phyloP scores from a whole-genome alignment of 345 rosid genomes.

The Sisymbrium irio region DNA sequence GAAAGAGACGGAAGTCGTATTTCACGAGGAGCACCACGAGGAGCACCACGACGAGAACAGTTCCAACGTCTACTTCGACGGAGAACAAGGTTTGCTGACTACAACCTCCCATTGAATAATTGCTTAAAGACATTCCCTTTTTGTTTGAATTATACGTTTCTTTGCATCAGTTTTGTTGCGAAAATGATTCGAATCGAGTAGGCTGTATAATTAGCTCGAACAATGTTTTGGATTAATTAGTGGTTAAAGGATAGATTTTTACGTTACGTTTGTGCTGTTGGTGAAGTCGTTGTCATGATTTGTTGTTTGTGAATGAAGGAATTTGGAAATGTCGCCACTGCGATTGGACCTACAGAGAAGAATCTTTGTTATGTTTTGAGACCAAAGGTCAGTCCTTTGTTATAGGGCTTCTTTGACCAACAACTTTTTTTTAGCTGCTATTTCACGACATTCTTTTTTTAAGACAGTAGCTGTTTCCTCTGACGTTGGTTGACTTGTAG shows the following conservation, averaged over 20 bases:
- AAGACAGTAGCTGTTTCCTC: neutral
- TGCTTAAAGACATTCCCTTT: neutral
- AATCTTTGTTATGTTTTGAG: conserved; percentile 35
- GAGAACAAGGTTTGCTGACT: conserved; percentile 16
- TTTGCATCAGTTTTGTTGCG: neutral
- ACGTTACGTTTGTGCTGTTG: neutral
- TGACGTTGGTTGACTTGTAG: neutral
- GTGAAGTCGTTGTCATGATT: conserved; percentile 28
- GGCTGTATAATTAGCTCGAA: neutral
- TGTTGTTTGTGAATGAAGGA: conserved; percentile 34
- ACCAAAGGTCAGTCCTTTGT: conserved; percentile 38
- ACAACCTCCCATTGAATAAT: too few species aligned
- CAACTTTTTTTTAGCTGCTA: neutral
- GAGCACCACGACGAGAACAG: neutral
- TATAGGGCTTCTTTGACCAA: conserved; percentile 12
- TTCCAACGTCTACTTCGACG: conserved; percentile 30
- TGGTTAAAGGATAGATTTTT: neutral
- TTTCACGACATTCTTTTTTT: neutral
- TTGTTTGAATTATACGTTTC: neutral
- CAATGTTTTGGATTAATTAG: neutral
- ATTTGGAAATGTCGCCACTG: conserved; percentile 42
- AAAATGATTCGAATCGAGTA: neutral
- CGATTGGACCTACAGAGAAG: conserved; percentile 37
- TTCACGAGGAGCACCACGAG: conserved; percentile 22
- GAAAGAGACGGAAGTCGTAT: neutral